Evolutionary conservation across 2,329 filamentous ascomycete genomes (phyloP), one percentile per base, ranked within the genome.

Genomic region (Epichloe amarillans): DNA sequence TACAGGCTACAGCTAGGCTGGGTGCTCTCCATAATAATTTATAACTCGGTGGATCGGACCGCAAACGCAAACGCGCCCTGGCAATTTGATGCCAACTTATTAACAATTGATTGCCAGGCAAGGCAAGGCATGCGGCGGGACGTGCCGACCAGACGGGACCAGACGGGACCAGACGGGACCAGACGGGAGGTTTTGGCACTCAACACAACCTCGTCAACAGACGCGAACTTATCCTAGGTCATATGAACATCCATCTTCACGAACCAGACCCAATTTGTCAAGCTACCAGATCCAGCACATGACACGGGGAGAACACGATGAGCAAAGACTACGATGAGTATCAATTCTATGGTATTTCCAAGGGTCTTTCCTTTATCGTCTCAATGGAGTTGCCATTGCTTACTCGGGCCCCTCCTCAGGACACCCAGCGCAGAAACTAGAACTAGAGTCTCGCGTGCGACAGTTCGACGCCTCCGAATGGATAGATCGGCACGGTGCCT

Each of bases 381-480:
- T 19, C 8, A 15, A 8, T 30, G 23, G 4, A 33, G 17, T 30
- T 23, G 41, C 17, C 35, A 19, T 42, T 19, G 48, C 48, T 50
- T 11, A 46, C 35, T 4, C 12, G 11, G 4, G n/a, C n/a, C 17
- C n/a, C 41, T 17, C 36, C 11, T 23, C 56, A 86, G 83, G 83
- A 48, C 75, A 80, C 51, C 70, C 76, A 8, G 64, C 73, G 6
- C 69, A 72, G 26, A 69, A 73, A 47, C 59, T 63, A 17, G 61
- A 64, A 2, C 71, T 84, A 0, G 68, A 78, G 56, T 58, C 66
- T n/a, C 71, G 73, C 44, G 75, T 75, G 14, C 61, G 66, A n/a
- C 57, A 59, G 15, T 81, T 82, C 56, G 67, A 81, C 55, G 64
- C 70, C 26, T 57, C 68, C 12, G 59, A 64, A 38, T 83, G 78